Evolutionary conservation across 176 grass and related monocot genomes (phyloP).

Genomic region (Avena eriantha): DNA sequence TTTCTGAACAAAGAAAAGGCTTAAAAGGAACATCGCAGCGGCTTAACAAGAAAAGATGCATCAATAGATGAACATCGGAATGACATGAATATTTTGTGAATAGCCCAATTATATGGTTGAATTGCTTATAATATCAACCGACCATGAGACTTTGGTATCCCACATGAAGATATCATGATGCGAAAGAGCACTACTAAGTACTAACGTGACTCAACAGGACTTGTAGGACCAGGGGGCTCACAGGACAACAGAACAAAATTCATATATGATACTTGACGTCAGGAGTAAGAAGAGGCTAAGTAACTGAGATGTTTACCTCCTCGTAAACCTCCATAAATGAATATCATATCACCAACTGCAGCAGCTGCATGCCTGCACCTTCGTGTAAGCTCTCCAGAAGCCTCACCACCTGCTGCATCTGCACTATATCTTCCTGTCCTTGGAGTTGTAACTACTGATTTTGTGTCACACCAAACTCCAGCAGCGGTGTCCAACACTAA

Average conservation of each 20-base stretch:
- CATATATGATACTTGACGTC: conserved; percentile 5
- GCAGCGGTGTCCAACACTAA: conserved; percentile 95
- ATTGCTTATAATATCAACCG: background rate
- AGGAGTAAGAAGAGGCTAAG: conserved; percentile 12
- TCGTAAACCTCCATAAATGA: conserved; percentile 96
- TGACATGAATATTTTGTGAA: background rate
- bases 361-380: conserved; percentile 97
- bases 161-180: background rate
- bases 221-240: background rate
- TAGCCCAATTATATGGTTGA: conserved; percentile 22
- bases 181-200: conserved; percentile 13
- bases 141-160: background rate
- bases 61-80: conserved; percentile 1
- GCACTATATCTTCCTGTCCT: conserved; percentile 96
- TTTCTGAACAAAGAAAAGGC: conserved; percentile 13
- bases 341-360: conserved; percentile 96
- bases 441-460: conserved; percentile 89
- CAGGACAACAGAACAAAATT: background rate
- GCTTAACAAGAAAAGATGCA: conserved; percentile 28
- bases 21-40: background rate
- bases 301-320: conserved; percentile 66
- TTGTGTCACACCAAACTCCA: conserved; percentile 99
- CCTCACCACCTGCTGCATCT: conserved; percentile 90
- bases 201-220: background rate
- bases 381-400: conserved; percentile 83